Evolutionary conservation across 2,329 filamentous ascomycete genomes (phyloP).

Genomic region (Lecanicillium sp.): DNA sequence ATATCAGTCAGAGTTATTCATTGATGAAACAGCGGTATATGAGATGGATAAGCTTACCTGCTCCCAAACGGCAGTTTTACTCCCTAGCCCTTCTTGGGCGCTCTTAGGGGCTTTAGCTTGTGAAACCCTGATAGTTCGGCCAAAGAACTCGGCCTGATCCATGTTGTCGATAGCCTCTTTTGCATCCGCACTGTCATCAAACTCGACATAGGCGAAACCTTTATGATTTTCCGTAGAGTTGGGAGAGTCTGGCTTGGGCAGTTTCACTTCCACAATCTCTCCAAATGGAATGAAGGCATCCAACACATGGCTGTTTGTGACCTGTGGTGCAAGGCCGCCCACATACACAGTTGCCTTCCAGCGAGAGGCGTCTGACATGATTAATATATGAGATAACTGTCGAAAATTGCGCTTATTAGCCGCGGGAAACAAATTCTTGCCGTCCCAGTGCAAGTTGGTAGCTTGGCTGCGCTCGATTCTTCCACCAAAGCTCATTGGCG

Average conservation of each 20-base stretch:
- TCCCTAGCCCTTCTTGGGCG: conserved; percentile 77
- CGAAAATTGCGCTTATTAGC: not conserved
- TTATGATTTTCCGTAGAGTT: conserved; percentile 74
- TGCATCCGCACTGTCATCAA: conserved; percentile 76
- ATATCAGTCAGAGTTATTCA: conserved; percentile 8
- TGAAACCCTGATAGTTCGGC: conserved; percentile 84
- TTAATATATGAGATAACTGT: conserved; percentile 5
- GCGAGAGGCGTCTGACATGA: conserved; percentile 74
- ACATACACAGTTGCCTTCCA: conserved; percentile 92
- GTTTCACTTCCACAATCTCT: conserved; percentile 82
- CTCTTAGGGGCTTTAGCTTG: conserved; percentile 89
- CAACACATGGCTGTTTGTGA: conserved; percentile 68
- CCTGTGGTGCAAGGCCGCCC: conserved; percentile 74
- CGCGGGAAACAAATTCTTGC: too few relatives aligned
- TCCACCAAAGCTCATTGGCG: too few relatives aligned
- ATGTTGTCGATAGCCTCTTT: conserved; percentile 98
- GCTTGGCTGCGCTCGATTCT: too few relatives aligned
- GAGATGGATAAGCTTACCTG: conserved; percentile 68
- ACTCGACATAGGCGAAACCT: conserved; percentile 96
- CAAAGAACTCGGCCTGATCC: conserved; percentile 94
- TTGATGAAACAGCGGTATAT: conserved; percentile 5
- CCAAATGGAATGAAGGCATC: conserved; percentile 96
- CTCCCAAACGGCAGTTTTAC: conserved; percentile 93
- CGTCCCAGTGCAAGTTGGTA: too few relatives aligned
- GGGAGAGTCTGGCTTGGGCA: conserved; percentile 80